A percentile compares a stretch with the other conserved stretches of the same genome.
phyloP scores from a whole-genome alignment of 139 green algal genomes.

The Ettlia oleoabundans region DNA sequence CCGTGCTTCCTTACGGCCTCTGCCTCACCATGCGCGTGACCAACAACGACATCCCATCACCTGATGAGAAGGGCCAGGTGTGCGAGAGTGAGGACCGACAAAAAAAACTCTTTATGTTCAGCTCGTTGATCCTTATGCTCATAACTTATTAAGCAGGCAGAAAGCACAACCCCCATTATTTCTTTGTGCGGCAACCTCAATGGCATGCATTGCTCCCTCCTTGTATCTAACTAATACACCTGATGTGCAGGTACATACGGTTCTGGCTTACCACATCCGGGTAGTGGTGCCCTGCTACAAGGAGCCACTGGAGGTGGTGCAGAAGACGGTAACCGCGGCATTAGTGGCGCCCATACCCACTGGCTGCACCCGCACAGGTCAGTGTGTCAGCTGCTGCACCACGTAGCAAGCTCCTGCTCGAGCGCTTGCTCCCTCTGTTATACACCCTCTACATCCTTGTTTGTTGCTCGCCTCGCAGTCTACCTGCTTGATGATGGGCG shows the following conservation, averaged over 20 bases:
- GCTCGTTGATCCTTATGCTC: no score
- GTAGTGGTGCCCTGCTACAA: conserved; percentile 72
- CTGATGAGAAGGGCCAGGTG: conserved; percentile 22
- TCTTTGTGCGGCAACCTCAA: no score
- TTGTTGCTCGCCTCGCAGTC: conserved; percentile 26
- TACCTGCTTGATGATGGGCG: conserved; percentile 70
- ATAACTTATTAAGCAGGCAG: no score
- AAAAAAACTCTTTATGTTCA: background rate
- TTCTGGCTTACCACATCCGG: conserved; percentile 61
- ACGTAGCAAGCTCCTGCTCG: no score
- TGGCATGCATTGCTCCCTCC: no score
- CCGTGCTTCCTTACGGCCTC: conserved; percentile 62
- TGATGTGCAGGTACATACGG: conserved; percentile 32
- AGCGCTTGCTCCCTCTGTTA: no score
- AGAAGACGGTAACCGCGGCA: conserved; percentile 59
- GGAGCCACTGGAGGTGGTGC: conserved; percentile 65
- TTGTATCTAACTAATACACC: no score
- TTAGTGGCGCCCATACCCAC: conserved; percentile 51
- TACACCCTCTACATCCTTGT: background rate
- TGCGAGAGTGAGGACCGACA: background rate
- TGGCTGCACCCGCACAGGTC: conserved; percentile 51
- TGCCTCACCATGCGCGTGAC: conserved; percentile 47
- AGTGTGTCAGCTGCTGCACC: no score
- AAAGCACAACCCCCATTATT: no score
- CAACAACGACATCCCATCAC: conserved; percentile 21